phyloP scores from a whole-genome alignment of 1,284 basidiomycete genomes.

The Microbotryomycetes sp. region DNA sequence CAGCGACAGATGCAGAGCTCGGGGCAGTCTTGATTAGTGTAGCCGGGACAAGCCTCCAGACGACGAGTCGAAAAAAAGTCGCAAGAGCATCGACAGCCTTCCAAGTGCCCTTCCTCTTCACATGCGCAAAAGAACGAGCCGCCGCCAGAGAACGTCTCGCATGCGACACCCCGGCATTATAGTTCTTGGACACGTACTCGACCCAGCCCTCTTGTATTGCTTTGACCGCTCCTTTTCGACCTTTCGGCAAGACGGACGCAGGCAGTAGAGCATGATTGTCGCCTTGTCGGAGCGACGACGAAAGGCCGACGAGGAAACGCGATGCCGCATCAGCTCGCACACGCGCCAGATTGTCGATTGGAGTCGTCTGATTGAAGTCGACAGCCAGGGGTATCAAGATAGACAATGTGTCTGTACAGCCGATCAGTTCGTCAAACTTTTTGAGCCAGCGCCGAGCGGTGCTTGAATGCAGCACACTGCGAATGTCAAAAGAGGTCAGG shows the following conservation, averaged over 20 bases:
- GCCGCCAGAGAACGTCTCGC: background rate
- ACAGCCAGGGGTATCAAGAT: background rate
- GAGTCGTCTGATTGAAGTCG: background rate
- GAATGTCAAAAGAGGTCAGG: background rate
- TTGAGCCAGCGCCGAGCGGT: background rate
- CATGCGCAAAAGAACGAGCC: background rate
- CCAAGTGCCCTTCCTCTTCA: background rate
- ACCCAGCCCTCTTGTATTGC: background rate
- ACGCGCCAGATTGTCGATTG: background rate
- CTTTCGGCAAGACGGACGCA: background rate
- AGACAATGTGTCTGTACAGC: background rate
- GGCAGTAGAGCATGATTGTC: background rate
- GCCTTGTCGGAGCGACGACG: background rate
- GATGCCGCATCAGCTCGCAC: background rate
- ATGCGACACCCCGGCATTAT: background rate
- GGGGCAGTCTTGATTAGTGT: background rate
- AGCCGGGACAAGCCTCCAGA: background rate
- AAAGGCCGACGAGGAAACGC: background rate
- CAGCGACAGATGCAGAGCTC: background rate
- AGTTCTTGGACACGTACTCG: background rate
- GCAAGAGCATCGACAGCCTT: background rate
- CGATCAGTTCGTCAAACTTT: background rate
- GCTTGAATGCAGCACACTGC: background rate
- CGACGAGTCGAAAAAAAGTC: background rate
- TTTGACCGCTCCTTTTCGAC: background rate